A percentile compares a stretch with the other conserved stretches of the same genome.
Evolutionary conservation across 2,329 filamentous ascomycete species (phyloP).

Genomic region (Pseudogymnoascus sp.): DNA sequence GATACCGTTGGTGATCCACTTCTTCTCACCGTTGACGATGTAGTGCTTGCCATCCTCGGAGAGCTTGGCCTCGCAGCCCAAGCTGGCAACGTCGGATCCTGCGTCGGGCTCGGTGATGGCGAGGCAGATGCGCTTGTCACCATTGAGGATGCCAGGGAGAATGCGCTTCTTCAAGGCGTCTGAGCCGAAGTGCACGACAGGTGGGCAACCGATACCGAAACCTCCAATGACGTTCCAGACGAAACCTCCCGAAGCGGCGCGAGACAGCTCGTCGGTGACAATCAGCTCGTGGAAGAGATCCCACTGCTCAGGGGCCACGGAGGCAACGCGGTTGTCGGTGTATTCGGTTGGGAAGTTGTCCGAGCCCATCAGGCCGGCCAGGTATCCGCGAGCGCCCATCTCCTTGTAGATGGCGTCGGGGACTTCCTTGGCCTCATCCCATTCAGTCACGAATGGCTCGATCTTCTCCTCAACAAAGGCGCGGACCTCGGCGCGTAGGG

Average conservation of each 20-base stretch:
- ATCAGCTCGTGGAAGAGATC: conserved; percentile 98
- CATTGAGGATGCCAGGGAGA: conserved; percentile 75
- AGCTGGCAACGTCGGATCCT: conserved; percentile 87
- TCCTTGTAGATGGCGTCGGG: conserved; percentile 87
- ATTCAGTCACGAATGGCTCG: conserved; percentile 87
- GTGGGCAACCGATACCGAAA: conserved; percentile 91
- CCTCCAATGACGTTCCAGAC: conserved; percentile 96
- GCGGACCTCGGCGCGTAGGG: conserved; percentile 81
- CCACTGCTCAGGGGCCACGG: conserved; percentile 82
- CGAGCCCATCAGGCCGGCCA: conserved; percentile 82
- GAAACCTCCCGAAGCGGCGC: conserved; percentile 79
- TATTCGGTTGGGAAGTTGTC: conserved; percentile 68
- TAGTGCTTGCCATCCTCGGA: conserved; percentile 96
- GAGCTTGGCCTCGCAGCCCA: conserved; percentile 92
- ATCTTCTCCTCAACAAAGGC: conserved; percentile 86
- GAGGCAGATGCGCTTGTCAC: conserved; percentile 94
- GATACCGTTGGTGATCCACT: conserved; percentile 98
- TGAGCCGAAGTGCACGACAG: conserved; percentile 85
- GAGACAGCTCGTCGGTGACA: conserved; percentile 87
- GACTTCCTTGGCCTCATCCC: conserved; percentile 91
- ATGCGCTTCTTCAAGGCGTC: conserved; percentile 71
- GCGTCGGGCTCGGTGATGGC: conserved; percentile 97
- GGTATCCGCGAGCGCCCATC: conserved; percentile 86
- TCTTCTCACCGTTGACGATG: conserved; percentile 99
- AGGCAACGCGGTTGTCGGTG: conserved; percentile 61